Conservation (phyloP, 2,329 filamentous ascomycete species). For the Clonostachys sp. region DNA sequence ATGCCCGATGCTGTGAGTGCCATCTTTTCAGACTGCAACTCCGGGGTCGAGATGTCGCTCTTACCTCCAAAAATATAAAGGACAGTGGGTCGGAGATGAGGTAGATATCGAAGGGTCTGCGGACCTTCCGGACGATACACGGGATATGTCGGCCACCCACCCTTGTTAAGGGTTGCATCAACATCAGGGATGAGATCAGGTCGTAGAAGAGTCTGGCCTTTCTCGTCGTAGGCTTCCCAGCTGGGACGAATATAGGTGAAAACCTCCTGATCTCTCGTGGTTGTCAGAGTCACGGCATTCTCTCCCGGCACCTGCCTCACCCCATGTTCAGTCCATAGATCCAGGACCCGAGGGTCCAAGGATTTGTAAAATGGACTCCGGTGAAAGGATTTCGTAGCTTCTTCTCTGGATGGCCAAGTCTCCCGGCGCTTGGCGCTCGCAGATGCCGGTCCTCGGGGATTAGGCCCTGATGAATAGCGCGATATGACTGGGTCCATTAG, state of each 20-base stretch:
- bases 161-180: too few relatives aligned
- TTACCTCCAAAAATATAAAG: conserved; percentile 65
- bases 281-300: conserved; percentile 63
- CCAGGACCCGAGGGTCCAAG: conserved; percentile 80
- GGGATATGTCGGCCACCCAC: conserved; percentile 38
- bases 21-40: conserved; percentile 53
- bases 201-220: conserved; percentile 30
- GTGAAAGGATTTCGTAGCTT: conserved; percentile 62
- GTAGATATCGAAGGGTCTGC: conserved; percentile 51
- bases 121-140: conserved; percentile 66
- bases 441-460: conserved; percentile 35
- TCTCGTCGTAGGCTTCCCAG: conserved; percentile 34
- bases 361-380: conserved; percentile 66
- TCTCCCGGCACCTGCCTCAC: conserved; percentile 54
- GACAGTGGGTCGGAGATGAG: conserved; percentile 56
- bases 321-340: conserved; percentile 58
- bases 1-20: conserved; percentile 57
- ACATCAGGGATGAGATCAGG: conserved; percentile 39
- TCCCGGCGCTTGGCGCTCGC: conserved; percentile 72
- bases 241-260: conserved; percentile 69
- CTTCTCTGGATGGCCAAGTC: conserved; percentile 71
- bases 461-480: conserved; percentile 26
- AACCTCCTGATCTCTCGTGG: conserved; percentile 77
- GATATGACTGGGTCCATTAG: conserved; percentile 81
- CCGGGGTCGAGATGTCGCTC: conserved; percentile 50